Evolutionary conservation across 495 filamentous ascomycete species (phyloP).

Genomic region (Copromyces sp.): DNA sequence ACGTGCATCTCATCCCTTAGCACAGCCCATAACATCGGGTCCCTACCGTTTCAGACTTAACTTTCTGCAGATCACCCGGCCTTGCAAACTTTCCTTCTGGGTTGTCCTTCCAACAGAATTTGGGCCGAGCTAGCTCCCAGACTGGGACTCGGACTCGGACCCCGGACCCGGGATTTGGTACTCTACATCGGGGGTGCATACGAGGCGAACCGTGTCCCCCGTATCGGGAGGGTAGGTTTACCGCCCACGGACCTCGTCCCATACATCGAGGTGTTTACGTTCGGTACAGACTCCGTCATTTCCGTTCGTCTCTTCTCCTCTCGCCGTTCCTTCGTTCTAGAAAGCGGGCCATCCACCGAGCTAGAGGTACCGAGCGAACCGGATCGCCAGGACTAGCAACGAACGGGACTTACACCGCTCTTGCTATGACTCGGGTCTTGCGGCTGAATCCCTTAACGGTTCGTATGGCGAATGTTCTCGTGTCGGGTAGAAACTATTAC

Average conservation of each 20-base stretch:
- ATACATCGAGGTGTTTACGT: not conserved
- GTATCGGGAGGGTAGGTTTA: not conserved
- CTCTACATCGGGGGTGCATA: not conserved
- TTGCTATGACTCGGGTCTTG: not conserved
- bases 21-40: not conserved
- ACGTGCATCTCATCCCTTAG: not conserved
- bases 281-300: not conserved
- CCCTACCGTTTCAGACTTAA: not conserved
- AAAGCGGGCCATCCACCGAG: not conserved
- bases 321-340: not conserved
- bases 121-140: not conserved
- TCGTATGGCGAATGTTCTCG: not conserved
- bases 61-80: not conserved
- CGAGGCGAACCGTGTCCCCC: not conserved
- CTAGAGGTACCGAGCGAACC: not conserved
- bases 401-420: not conserved
- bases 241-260: not conserved
- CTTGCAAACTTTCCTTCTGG: not conserved
- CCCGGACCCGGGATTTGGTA: not conserved
- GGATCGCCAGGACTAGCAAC: not conserved
- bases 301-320: not conserved
- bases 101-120: not conserved
- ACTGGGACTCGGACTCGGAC: not conserved
- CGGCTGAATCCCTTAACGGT: not conserved
- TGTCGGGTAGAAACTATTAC: not conserved